These are phyloP conservation scores for Daedalea quercina DNA, from an alignment of 768 basidiomycete genomes.

Conservation along the genomic window DNA sequence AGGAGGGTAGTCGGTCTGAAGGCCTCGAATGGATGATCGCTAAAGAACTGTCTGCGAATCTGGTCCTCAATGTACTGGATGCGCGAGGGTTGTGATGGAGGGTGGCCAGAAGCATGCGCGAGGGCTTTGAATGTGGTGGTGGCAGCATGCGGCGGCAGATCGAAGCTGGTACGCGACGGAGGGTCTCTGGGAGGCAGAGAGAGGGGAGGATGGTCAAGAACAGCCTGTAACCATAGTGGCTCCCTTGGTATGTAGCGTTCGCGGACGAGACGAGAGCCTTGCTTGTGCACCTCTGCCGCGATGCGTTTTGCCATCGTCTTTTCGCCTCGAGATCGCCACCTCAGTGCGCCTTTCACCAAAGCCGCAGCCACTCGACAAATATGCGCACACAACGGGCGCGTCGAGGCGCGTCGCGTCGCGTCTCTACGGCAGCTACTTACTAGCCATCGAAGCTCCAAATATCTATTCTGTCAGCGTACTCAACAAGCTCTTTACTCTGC, in stretches of 20 bases:
- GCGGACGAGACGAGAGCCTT: constrained; percentile 74
- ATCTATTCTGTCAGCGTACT: no score
- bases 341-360: no score
- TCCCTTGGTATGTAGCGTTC: constrained; percentile 53
- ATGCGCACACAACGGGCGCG: background rate
- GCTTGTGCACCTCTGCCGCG: constrained; percentile 84
- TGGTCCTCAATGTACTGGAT: constrained; percentile 81
- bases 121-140: constrained; percentile 13
- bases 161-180: constrained; percentile 48
- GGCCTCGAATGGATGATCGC: constrained; percentile 94
- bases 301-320: constrained; percentile 66
- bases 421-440: background rate
- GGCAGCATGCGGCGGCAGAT: constrained; percentile 25
- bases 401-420: background rate
- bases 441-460: no score
- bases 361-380: constrained; percentile 5
- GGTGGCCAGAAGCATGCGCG: constrained; percentile 7
- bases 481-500: no score
- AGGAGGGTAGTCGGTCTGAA: constrained; percentile 74
- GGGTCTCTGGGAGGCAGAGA: constrained; percentile 75
- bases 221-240: constrained; percentile 82
- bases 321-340: background rate
- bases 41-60: constrained; percentile 86
- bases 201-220: constrained; percentile 83
- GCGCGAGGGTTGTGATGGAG: constrained; percentile 34